Base-by-base conservation (phyloP, 768 basidiomycete species). In the Boletus rubroflammeus region DNA sequence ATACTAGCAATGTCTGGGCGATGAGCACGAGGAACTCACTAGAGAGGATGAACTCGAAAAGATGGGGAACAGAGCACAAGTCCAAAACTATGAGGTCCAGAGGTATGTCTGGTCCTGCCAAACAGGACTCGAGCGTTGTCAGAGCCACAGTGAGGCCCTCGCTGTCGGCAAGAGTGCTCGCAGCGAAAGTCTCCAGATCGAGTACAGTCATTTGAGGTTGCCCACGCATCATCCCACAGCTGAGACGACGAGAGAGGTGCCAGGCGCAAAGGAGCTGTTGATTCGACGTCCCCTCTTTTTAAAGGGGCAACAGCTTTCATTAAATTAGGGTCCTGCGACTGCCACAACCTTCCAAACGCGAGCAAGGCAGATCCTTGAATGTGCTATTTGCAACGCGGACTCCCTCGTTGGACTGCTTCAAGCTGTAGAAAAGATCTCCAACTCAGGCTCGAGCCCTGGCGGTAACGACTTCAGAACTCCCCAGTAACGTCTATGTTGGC, bases 21-120 rank as follows among this genome's bases (percentile, higher is more conserved):
- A 21, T 0, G 7, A 43, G 15, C 46, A 32, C n/a, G 17, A 43
- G 7, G 15, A n/a, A 55, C 60, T 48, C 51, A 66, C 70, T 53
- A 2, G 72, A 73, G 3, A 71, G 26, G 2, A 73, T 21, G n/a
- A 62, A 70, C 5, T 67, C 65, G 3, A 72, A 73, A 13, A 71
- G 57, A 13, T 55, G 34, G 0, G 69, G 62, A 5, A 57, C 31
- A 3, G 66, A 62, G n/a, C 71, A 60, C 50, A 73, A 53, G 46
- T 69, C 59, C 51, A 60, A 60, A n/a, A 68, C 17, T 49, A 67
- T 55, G 60, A 66, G 56, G 53, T 47, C 59, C 58, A 68, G 56
- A 42, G 26, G 51, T 0, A 51, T 15, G 32, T 57, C 58, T 53
- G 60, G 62, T 32, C 42, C 63, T 53, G 52, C 58, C 58, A 68